Evolutionary conservation across 371 early-diverging fungal species (phyloP), one percentile per base, ranked within the genome.

Genomic region (Mucor plumbeus): DNA sequence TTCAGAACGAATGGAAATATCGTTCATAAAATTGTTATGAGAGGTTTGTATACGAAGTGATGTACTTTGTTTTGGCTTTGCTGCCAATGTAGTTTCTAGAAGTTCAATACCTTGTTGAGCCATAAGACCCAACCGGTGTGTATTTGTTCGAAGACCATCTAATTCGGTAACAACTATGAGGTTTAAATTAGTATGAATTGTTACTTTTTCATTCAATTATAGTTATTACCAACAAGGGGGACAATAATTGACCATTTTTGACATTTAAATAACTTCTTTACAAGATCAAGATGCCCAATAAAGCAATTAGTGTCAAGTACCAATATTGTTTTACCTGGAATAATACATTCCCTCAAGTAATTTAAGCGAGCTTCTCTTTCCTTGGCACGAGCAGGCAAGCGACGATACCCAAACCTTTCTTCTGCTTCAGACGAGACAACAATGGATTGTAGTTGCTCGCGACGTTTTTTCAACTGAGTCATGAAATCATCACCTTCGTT

Each of bases 291-390:
- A 64, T 90, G 87, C 9, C 86, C 86, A 50, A 90, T 84, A 59
- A 90, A 77, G 44, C 88, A 90, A 69, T 90, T 90, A 14, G 90
- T 90, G 64, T 90, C 90, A n/a, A 90, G 71, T 6, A 90, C 84
- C 43, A 90, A 65, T 0, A 72, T 75, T 15, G 90, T 87, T 40
- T 86, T 79, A 8, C 85, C 85, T 7, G 82, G 80, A 17, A 85
- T 71, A 13, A 83, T 74, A 17, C 72, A 64, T 50, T 74, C 73
- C 36, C 72, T 63, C 10, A 76, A 60, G 10, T 75, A 69, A 21
- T 72, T 71, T 48, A 77, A 62, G 36, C 76, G 69, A n/a, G 63
- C 69, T 55, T 79, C 74, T 50, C 71, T 68, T 62, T 76, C 80
- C 39, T 76, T 74, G 9, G 54, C 60, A n/a, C 75, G 75, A n/a